Percentiles rank a stretch among this genome's conserved stretches.
These are phyloP conservation scores for Aurantiochytrium sp. DNA, from an alignment of 108 stramenopile species.

Conservation along the genomic window DNA sequence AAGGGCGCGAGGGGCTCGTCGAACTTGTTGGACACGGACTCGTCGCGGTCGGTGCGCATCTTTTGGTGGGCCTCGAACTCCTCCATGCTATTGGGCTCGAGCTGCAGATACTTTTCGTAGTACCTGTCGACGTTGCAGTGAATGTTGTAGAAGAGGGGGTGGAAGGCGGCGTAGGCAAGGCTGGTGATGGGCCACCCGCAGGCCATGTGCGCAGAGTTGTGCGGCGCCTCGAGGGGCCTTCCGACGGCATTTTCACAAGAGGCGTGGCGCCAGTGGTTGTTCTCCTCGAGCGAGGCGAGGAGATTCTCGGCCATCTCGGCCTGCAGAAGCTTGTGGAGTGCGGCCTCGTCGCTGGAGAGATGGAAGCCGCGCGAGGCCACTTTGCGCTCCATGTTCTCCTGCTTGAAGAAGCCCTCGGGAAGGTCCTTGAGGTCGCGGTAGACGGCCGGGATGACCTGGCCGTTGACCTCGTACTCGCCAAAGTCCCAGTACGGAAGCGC, in stretches of 20 bases:
- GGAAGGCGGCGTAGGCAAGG: not conserved
- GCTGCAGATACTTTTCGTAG: not conserved
- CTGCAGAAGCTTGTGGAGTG: not conserved
- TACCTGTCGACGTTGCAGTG: conserved; percentile 24
- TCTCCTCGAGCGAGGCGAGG: not conserved
- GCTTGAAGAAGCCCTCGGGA: not conserved
- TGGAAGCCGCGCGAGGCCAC: not conserved
- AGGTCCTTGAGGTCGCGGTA: not conserved
- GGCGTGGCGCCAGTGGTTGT: not conserved
- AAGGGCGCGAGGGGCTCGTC: not conserved
- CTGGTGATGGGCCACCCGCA: not conserved
- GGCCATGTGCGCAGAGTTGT: conserved; percentile 6
- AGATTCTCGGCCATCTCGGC: not conserved
- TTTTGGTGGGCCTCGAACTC: too few species aligned
- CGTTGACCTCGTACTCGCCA: not conserved
- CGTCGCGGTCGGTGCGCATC: not conserved
- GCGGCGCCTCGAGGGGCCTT: not conserved
- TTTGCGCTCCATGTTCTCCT: not conserved
- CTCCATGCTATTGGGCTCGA: not conserved
- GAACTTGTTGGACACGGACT: not conserved
- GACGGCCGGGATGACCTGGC: not conserved
- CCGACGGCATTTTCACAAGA: not conserved
- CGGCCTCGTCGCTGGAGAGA: not conserved
- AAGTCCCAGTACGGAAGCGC: conserved; percentile 25
- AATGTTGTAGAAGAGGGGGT: not conserved